A percentile compares a stretch with the other conserved stretches of the same genome.
phyloP scores from a whole-genome alignment of 192 early-diverging fungal species.

The Rhizophlyctis rosea region DNA sequence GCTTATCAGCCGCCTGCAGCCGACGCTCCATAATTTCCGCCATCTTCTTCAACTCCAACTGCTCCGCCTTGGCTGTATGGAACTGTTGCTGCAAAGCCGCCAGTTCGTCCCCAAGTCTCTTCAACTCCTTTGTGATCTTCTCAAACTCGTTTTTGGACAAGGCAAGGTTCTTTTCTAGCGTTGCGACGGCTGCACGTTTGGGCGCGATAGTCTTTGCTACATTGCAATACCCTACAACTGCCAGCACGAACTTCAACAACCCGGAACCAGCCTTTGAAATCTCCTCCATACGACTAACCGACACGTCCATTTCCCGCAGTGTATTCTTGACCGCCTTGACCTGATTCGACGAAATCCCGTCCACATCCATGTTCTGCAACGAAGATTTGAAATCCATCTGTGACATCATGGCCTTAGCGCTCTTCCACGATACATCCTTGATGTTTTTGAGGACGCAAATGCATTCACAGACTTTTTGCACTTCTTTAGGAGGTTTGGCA shows the following conservation, averaged over 20 bases:
- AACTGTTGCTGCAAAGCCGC: constrained; percentile 50
- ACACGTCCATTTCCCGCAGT: constrained; percentile 59
- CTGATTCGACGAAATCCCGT: constrained; percentile 49
- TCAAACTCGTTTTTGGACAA: constrained; percentile 59
- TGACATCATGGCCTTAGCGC: constrained; percentile 63
- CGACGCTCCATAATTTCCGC: constrained; percentile 64
- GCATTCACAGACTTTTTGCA: constrained; percentile 64
- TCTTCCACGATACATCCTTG: constrained; percentile 66
- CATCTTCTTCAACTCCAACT: constrained; percentile 60
- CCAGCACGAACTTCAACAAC: constrained; percentile 55
- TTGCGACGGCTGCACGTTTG: constrained; percentile 55
- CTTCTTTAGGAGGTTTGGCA: constrained; percentile 62
- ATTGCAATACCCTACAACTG: constrained; percentile 61
- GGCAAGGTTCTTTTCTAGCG: constrained; percentile 54
- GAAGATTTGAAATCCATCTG: constrained; percentile 59
- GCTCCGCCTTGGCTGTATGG: constrained; percentile 58
- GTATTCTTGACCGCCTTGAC: constrained; percentile 56
- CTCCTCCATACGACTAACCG: constrained; percentile 52
- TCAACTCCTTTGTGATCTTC: constrained; percentile 57
- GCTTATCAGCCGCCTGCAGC: constrained; percentile 57
- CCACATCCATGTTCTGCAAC: constrained; percentile 48
- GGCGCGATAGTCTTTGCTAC: constrained; percentile 58
- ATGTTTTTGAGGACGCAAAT: constrained; percentile 62
- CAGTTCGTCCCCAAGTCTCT: constrained; percentile 50
- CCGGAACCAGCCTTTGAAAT: constrained; percentile 60